These are phyloP conservation scores for Rubia peregrina DNA, from an alignment of 305 asterid species.

Conservation along the genomic window DNA sequence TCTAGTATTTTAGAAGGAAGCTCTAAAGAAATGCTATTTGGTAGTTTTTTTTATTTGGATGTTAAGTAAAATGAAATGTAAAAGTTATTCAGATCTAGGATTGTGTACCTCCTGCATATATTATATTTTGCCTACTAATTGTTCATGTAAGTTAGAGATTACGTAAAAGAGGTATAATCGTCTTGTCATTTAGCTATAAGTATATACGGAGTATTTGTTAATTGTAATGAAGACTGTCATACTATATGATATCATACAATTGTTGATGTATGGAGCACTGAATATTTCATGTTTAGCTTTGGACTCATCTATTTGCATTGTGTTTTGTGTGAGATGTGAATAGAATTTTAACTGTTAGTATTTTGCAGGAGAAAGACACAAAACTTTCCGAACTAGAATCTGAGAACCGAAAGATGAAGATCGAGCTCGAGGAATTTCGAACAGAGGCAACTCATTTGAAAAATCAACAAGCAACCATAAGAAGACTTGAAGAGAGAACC, in stretches of 20 bases:
- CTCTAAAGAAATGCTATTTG: neutral
- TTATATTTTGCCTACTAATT: neutral
- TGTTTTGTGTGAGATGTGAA: neutral
- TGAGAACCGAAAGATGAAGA: conserved; percentile 95
- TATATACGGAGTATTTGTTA: no score
- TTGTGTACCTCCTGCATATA: neutral
- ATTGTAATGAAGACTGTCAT: neutral
- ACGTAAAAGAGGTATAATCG: neutral
- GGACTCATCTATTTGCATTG: neutral
- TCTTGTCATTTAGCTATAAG: neutral
- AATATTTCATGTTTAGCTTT: neutral
- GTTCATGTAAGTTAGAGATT: neutral
- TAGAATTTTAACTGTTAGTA: conserved; percentile 9
- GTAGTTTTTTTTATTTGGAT: neutral
- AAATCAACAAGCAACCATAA: conserved; percentile 97
- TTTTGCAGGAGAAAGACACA: conserved; percentile 79
- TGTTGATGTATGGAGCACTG: neutral
- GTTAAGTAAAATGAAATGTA: neutral
- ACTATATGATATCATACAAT: neutral
- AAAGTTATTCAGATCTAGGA: neutral
- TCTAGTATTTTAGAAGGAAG: neutral
- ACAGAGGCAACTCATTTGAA: conserved; percentile 93
- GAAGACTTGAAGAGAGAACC: conserved; percentile 95
- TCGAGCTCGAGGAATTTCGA: conserved; percentile 96
- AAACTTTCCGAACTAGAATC: conserved; percentile 84